Base-by-base conservation (phyloP, 2,329 filamentous ascomycete species). In the Albophoma yamanashiensis region DNA sequence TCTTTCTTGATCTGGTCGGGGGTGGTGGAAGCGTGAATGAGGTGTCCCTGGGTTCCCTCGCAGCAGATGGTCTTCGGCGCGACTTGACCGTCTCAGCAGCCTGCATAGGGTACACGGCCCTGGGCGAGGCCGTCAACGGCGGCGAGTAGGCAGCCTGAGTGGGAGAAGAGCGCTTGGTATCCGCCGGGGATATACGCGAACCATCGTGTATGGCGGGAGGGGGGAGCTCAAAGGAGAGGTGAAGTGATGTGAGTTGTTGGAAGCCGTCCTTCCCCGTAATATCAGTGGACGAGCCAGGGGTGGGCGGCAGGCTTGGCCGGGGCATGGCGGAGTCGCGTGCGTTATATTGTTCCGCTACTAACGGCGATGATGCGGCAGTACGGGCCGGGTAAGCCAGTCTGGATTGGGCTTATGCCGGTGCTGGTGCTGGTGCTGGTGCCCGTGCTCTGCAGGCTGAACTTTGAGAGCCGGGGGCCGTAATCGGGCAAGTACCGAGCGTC, bases 1-100 rank as follows among this genome's bases (percentile, higher is more conserved):
- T 97, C 77, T 95, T 97, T 68, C 93, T 88, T 50, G 91, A 90
- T 63, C 93, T 82, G 3, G 92, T 96, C 0, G 94, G 94, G 20
- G 93, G 94, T 12, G 94, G 94, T 25, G 94, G 94, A 20, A 99
- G 82, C 12, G 89, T 83, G 72, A 96, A 95, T 56, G 82, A 78
- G 66, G 86, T 82, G 64, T 85, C 87, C 60, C 79, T 77, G 60
- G 75, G 38, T 17, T 76, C 70, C 57, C 70, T 71, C 22, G 76
- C 73, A 15, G 78, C 72, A 20, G 82, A 80, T 0, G 79, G 77
- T 47, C 82, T 76, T 60, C 82, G 75, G 58, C 81, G 76, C n/a
- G 78, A 75, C 66, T 83, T 82, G 64, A 82, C 79, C 0, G 78
- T 74, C 67, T 81, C 79, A 62, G 77, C 77, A 22, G 78, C 73